These are phyloP conservation scores for Ophiostoma piceae DNA, from an alignment of 2,329 filamentous ascomycete genomes.

Conservation along the genomic window DNA sequence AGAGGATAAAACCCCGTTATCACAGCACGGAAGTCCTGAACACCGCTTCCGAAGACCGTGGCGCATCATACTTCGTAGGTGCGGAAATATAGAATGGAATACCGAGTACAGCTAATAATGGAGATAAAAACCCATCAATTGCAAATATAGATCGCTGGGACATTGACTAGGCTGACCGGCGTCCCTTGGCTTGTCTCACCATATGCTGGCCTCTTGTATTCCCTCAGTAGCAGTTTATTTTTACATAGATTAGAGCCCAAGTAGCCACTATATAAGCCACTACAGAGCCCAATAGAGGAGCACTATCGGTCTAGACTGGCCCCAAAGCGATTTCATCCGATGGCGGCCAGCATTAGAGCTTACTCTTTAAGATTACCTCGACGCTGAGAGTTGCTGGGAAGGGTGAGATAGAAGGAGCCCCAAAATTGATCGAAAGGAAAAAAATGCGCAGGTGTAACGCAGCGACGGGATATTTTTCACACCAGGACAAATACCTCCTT, in stretches of 20 bases:
- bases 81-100: background rate
- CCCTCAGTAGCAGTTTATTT: background rate
- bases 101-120: background rate
- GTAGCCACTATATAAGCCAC: background rate
- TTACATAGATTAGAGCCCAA: background rate
- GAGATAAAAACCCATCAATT: background rate
- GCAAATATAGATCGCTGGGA: background rate
- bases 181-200: slow-evolving; percentile 11
- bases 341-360: background rate
- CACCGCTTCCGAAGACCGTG: background rate
- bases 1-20: background rate
- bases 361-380: background rate
- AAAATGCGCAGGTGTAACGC: background rate
- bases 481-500: background rate
- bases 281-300: background rate
- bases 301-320: background rate
- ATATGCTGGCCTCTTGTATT: background rate
- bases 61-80: background rate
- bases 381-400: background rate
- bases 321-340: background rate
- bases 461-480: background rate
- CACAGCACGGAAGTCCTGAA: background rate
- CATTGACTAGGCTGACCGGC: background rate
- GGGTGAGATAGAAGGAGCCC: background rate
- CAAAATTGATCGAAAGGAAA: background rate